These are phyloP conservation scores for Auxenochlorella pyrenoidosa DNA, from an alignment of 139 green algal species.

Conservation along the genomic window DNA sequence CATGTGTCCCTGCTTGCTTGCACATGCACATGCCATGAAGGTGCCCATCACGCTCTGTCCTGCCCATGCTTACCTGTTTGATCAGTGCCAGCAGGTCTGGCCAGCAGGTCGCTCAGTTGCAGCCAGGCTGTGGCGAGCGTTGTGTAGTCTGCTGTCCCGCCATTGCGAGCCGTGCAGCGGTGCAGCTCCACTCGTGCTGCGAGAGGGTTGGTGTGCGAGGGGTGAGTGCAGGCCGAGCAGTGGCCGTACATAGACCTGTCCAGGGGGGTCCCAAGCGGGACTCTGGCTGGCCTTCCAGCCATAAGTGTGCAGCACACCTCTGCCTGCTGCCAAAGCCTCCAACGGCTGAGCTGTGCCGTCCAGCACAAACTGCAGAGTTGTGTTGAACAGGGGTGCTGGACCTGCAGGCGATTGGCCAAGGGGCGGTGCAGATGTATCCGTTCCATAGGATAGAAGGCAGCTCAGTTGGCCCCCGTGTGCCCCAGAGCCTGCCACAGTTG, in stretches of 20 bases:
- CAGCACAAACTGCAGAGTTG: conserved; percentile 26
- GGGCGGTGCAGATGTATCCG: not conserved
- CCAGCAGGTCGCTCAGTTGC: not conserved
- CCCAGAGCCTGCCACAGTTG: too few relatives aligned
- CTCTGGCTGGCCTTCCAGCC: too few relatives aligned
- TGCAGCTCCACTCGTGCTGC: conserved; percentile 25
- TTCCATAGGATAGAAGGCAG: too few relatives aligned
- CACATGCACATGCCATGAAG: too few relatives aligned
- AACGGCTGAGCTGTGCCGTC: not conserved
- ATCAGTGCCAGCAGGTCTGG: not conserved
- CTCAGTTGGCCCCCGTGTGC: too few relatives aligned
- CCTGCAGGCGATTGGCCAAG: not conserved
- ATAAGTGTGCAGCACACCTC: not conserved
- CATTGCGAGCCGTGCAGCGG: not conserved
- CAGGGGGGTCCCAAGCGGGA: too few relatives aligned
- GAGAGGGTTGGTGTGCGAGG: too few relatives aligned
- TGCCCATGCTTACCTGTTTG: too few relatives aligned
- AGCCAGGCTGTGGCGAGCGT: not conserved
- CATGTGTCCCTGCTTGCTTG: too few relatives aligned
- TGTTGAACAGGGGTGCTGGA: not conserved
- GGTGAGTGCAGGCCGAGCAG: not conserved
- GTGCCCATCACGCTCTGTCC: too few relatives aligned
- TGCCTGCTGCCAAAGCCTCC: not conserved
- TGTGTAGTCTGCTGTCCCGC: not conserved
- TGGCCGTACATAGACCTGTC: not conserved